phyloP scores from a whole-genome alignment of 1,284 basidiomycete species.

The Leucoagaricus sp. region DNA sequence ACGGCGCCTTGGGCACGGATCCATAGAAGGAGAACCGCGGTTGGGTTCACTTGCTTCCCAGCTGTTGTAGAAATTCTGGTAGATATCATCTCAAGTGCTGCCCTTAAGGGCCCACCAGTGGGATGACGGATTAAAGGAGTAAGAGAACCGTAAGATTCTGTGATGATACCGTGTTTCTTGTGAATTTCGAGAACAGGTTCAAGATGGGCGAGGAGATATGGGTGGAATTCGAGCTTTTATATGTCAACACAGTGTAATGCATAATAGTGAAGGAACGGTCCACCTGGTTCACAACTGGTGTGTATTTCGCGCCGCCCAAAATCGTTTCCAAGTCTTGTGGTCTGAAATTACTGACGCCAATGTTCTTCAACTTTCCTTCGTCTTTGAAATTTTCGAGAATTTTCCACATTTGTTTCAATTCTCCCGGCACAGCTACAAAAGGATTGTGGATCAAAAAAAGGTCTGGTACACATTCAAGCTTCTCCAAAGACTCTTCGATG shows the following conservation, averaged over 20 bases:
- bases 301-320: constrained; percentile 42
- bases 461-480: constrained; percentile 44
- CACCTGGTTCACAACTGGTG: constrained; percentile 58
- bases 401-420: constrained; percentile 34
- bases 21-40: constrained; percentile 28
- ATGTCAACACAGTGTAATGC: not conserved
- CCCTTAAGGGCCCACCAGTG: constrained; percentile 46
- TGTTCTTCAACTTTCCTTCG: constrained; percentile 41
- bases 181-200: constrained; percentile 40
- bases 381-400: constrained; percentile 36
- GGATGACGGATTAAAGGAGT: constrained; percentile 37
- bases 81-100: constrained; percentile 44
- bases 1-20: constrained; percentile 25
- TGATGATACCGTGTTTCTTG: constrained; percentile 43
- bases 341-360: constrained; percentile 64
- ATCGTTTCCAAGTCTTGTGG: constrained; percentile 51
- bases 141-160: constrained; percentile 31
- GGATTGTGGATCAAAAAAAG: constrained; percentile 49
- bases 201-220: constrained; percentile 41
- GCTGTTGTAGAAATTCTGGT: constrained; percentile 23
- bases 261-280: not conserved
- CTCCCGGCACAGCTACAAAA: constrained; percentile 26
- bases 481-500: constrained; percentile 34
- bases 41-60: constrained; percentile 22
- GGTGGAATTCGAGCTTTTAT: constrained; percentile 53